phyloP scores from a whole-genome alignment of 176 grass and related monocot species.

The Carex cristatella region DNA sequence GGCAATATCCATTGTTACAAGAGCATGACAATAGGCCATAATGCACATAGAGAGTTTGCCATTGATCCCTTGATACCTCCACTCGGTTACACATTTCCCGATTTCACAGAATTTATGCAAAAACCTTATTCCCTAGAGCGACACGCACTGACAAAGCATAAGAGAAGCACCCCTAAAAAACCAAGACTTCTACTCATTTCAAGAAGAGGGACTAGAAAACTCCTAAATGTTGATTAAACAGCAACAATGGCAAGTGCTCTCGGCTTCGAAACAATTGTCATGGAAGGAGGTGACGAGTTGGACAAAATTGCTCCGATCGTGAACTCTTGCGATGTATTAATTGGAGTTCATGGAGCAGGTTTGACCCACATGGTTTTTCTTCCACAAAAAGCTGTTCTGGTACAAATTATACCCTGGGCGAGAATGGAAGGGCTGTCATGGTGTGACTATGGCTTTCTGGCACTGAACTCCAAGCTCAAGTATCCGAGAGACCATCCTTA shows the following conservation, averaged over 20 bases:
- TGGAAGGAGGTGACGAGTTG: slow-evolving; percentile 17
- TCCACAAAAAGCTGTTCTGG: slow-evolving; percentile 4
- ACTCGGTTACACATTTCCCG: slow-evolving; percentile 20
- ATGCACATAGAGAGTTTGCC: slow-evolving; percentile 25
- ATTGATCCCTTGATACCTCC: slow-evolving; percentile 23
- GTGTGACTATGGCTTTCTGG: slow-evolving; percentile 14
- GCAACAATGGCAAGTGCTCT: slow-evolving; percentile 12
- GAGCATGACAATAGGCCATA: slow-evolving; percentile 12
- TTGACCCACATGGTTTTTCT: slow-evolving; percentile 26
- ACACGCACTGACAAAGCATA: not conserved
- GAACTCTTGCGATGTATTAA: slow-evolving; percentile 26
- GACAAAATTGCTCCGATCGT: slow-evolving; percentile 7
- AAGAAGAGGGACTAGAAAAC: slow-evolving; percentile 16
- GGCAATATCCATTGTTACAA: slow-evolving; percentile 19
- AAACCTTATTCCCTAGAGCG: slow-evolving; percentile 17
- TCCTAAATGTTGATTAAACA: slow-evolving; percentile 24
- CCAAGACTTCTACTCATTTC: slow-evolving; percentile 23
- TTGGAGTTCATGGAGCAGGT: slow-evolving; percentile 23
- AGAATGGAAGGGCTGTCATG: slow-evolving; percentile 9
- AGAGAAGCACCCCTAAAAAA: not conserved
- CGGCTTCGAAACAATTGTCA: slow-evolving; percentile 16
- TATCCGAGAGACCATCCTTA: slow-evolving; percentile 29
- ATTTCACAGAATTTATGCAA: slow-evolving; percentile 20
- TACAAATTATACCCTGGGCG: slow-evolving; percentile 30
- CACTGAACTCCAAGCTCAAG: slow-evolving; percentile 4